Evolutionary conservation across 768 basidiomycete genomes (phyloP).

Genomic region (Phaffia australis): DNA sequence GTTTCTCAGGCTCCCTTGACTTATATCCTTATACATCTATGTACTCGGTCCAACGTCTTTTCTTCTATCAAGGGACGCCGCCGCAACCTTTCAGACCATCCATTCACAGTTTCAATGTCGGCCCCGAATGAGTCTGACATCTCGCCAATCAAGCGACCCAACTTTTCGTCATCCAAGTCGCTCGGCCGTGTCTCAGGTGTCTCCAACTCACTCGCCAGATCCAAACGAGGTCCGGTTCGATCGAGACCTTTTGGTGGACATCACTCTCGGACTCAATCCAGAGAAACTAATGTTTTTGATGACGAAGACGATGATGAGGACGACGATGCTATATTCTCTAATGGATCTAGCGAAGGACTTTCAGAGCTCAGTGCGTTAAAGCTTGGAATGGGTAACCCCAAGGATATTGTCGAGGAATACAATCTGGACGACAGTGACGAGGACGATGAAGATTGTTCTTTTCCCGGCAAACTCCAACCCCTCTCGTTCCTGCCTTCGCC

Average conservation of each 20-base stretch:
- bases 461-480: not conserved
- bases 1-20: too few relatives aligned
- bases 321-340: not conserved
- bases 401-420: not conserved
- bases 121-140: too few relatives aligned
- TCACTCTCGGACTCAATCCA: not conserved
- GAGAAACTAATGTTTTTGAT: not conserved
- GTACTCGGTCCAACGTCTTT: too few relatives aligned
- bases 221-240: too few relatives aligned
- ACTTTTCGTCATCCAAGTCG: too few relatives aligned
- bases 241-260: not conserved
- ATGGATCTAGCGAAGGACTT: not conserved
- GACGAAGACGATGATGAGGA: constrained; percentile 4
- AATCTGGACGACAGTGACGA: constrained; percentile 6
- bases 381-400: not conserved
- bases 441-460: not conserved
- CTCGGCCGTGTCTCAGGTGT: too few relatives aligned
- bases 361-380: not conserved
- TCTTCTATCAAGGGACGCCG: too few relatives aligned
- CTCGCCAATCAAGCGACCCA: too few relatives aligned
- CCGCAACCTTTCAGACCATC: too few relatives aligned
- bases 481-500: not conserved
- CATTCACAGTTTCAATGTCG: too few relatives aligned
- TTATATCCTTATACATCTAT: too few relatives aligned
- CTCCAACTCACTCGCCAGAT: too few relatives aligned